A percentile compares a stretch with the other conserved stretches of the same genome.
Evolutionary conservation across 1,284 basidiomycete genomes (phyloP).

Genomic region (Puccinia hordei): DNA sequence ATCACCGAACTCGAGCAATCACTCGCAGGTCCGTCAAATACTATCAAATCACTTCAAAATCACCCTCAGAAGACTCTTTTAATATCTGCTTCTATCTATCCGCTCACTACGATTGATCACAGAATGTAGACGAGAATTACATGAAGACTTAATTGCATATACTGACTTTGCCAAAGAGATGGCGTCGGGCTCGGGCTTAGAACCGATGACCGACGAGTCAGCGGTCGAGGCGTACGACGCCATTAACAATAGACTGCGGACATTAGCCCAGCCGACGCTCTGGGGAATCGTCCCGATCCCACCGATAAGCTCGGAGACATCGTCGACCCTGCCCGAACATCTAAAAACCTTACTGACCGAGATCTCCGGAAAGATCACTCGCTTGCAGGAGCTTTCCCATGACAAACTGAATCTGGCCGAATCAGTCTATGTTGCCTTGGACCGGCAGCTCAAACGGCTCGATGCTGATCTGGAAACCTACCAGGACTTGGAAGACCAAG

Average conservation of each 20-base stretch:
- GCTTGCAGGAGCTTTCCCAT: slow-evolving; percentile 23
- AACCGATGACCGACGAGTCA: neutral
- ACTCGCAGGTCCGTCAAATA: slow-evolving; percentile 33
- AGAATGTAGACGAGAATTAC: slow-evolving; percentile 47
- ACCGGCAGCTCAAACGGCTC: slow-evolving; percentile 39
- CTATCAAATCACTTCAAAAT: neutral
- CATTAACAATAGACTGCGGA: slow-evolving; percentile 13
- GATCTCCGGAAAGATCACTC: slow-evolving; percentile 27
- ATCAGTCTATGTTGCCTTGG: slow-evolving; percentile 31
- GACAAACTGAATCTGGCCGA: slow-evolving; percentile 45
- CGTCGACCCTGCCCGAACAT: slow-evolving; percentile 7
- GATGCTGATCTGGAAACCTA: slow-evolving; percentile 43
- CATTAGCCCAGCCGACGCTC: slow-evolving; percentile 23
- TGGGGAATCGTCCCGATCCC: slow-evolving; percentile 26
- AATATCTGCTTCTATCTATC: neutral
- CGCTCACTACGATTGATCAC: neutral
- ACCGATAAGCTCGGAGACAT: neutral
- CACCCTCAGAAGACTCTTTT: neutral
- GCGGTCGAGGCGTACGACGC: neutral
- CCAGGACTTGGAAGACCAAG: slow-evolving; percentile 45
- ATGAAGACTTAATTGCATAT: slow-evolving; percentile 44
- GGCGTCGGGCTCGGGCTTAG: neutral
- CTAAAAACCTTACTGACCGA: slow-evolving; percentile 24
- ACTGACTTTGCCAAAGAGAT: slow-evolving; percentile 25
- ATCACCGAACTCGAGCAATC: slow-evolving; percentile 38